These are phyloP conservation scores for Chondrus crispus DNA, from an alignment of 23 red algal species.

Conservation along the genomic window DNA sequence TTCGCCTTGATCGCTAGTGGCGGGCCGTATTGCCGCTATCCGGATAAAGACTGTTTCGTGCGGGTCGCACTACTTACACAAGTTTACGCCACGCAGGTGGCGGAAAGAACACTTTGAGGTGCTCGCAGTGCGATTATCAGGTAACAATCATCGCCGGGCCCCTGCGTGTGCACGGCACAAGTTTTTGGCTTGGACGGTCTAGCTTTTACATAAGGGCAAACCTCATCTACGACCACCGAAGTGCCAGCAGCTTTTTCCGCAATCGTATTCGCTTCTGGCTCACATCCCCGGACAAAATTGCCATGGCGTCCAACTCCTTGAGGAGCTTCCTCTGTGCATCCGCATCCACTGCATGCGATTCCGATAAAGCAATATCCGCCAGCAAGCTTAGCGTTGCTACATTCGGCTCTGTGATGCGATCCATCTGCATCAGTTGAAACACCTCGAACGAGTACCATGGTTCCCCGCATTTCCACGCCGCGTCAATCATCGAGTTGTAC, in stretches of 20 bases:
- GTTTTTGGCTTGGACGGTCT: too few relatives aligned
- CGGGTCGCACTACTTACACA: too few relatives aligned
- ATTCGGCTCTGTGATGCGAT: slow-evolving; percentile 40
- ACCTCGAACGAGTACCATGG: slow-evolving; percentile 30
- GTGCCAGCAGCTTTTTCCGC: slow-evolving; percentile 46
- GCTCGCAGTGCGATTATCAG: too few relatives aligned
- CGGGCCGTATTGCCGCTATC: too few relatives aligned
- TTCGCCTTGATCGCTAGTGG: too few relatives aligned
- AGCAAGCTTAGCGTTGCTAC: slow-evolving; percentile 45
- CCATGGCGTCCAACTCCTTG: not conserved
- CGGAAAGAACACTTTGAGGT: too few relatives aligned
- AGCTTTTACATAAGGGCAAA: too few relatives aligned
- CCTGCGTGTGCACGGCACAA: too few relatives aligned
- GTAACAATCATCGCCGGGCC: too few relatives aligned
- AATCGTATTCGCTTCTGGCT: slow-evolving; percentile 32
- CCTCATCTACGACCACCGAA: slow-evolving; percentile 38
- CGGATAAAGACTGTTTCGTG: too few relatives aligned
- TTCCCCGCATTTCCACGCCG: slow-evolving; percentile 13
- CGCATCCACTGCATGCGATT: not conserved
- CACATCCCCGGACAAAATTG: slow-evolving; percentile 15
- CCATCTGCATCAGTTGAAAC: slow-evolving; percentile 49
- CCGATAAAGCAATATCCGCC: slow-evolving; percentile 34
- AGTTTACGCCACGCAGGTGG: too few relatives aligned
- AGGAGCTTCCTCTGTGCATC: slow-evolving; percentile 22
- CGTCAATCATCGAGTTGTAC: slow-evolving; percentile 62